These are phyloP conservation scores for Zygosaccharomyces rouxii DNA, from an alignment of 805 yeast genomes.

Conservation along the genomic window DNA sequence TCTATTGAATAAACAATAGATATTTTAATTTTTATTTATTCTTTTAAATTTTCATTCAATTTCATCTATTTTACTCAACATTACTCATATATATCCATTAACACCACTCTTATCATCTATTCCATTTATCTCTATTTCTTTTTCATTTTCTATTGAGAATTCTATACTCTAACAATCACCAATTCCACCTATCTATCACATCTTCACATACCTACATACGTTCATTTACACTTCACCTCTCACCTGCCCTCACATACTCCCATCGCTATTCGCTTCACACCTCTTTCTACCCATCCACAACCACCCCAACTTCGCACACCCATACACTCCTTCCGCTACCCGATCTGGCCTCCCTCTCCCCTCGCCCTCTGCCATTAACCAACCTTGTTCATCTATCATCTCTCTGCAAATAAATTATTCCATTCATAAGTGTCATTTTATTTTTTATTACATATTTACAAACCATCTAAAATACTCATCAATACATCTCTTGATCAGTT, in stretches of 20 bases:
- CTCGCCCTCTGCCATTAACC: neutral
- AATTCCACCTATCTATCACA: neutral
- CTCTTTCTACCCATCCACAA: neutral
- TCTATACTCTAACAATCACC: neutral
- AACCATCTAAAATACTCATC: neutral
- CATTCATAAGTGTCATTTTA: neutral
- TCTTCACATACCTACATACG: neutral
- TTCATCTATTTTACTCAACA: neutral
- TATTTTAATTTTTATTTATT: neutral
- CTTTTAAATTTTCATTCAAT: neutral
- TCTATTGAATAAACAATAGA: neutral
- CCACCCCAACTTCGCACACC: neutral
- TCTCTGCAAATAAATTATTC: neutral
- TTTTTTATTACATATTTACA: neutral
- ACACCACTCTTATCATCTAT: neutral
- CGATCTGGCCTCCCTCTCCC: neutral
- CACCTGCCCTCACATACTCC: neutral
- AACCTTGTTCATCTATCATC: neutral
- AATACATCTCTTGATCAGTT: neutral
- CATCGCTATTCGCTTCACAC: neutral
- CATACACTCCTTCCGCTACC: neutral
- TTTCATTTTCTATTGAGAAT: neutral
- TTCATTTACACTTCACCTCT: neutral
- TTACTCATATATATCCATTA: neutral
- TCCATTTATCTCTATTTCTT: neutral